These are phyloP conservation scores for Mrakia gelida DNA, from an alignment of 768 basidiomycete genomes.

Conservation along the genomic window DNA sequence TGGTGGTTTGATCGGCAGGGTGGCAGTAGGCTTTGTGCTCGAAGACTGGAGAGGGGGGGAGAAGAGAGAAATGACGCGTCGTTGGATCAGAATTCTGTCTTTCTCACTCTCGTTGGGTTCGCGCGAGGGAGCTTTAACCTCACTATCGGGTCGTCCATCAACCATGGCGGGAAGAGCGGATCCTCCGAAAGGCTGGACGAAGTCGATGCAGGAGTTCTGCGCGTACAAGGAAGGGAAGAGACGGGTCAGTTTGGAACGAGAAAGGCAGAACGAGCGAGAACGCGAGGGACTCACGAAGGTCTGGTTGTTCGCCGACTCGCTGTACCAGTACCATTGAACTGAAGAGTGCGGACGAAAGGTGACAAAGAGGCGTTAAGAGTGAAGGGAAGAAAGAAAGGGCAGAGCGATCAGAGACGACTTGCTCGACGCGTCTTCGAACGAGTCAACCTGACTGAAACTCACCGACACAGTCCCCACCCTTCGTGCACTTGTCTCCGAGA, in stretches of 20 bases:
- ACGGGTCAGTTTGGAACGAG: background rate
- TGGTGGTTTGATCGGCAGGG: background rate
- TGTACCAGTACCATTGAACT: constrained; percentile 21
- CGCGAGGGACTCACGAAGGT: background rate
- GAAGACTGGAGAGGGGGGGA: background rate
- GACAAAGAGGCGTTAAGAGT: too few species aligned
- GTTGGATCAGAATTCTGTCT: background rate
- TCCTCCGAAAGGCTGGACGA: constrained; percentile 17
- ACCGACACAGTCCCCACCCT: constrained; percentile 13
- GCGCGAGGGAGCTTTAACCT: background rate
- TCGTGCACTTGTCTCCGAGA: constrained; percentile 27
- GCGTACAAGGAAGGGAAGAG: background rate
- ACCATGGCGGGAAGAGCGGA: constrained; percentile 1
- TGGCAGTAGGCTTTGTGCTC: constrained; percentile 18
- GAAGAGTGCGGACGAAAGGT: background rate
- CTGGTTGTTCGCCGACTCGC: constrained; percentile 10
- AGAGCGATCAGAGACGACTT: background rate
- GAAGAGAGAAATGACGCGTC: background rate
- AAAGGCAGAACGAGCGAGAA: background rate
- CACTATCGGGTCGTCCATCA: background rate
- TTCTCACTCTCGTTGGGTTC: background rate
- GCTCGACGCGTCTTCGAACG: background rate
- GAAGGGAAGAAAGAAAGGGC: too few species aligned
- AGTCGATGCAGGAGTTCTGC: constrained; percentile 11
- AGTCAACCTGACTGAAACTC: background rate